phyloP scores from a whole-genome alignment of 192 early-diverging fungal species.

The Spinellus fusiger region DNA sequence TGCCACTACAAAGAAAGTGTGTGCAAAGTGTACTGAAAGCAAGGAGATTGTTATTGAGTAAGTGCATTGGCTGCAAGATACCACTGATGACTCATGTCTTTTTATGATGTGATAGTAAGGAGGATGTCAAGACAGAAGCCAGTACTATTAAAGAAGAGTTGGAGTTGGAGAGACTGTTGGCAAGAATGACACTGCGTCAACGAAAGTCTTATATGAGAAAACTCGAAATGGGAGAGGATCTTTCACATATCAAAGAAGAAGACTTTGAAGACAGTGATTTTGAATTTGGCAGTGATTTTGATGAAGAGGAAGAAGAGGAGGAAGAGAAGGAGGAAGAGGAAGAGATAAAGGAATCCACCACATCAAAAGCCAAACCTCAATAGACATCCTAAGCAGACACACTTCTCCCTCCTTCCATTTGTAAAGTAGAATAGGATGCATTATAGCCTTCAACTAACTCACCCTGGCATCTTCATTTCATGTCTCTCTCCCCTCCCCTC shows the following conservation, averaged over 20 bases:
- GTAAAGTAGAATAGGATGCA: no score
- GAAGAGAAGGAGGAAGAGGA: slow-evolving; percentile 35
- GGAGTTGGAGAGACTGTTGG: slow-evolving; percentile 64
- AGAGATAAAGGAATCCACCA: neutral
- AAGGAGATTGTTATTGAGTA: slow-evolving; percentile 54
- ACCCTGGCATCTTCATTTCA: neutral
- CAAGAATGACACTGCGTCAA: slow-evolving; percentile 73
- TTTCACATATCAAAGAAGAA: slow-evolving; percentile 36
- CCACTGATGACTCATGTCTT: slow-evolving; percentile 2
- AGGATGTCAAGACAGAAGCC: slow-evolving; percentile 56
- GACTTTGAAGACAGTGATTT: slow-evolving; percentile 40
- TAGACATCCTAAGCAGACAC: neutral
- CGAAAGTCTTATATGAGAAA: slow-evolving; percentile 76
- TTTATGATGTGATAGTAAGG: slow-evolving; percentile 14
- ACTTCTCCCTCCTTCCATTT: neutral
- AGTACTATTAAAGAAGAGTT: slow-evolving; percentile 65
- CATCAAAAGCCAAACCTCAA: neutral
- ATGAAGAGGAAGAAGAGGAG: slow-evolving; percentile 51
- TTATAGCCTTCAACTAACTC: neutral
- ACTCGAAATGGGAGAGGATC: slow-evolving; percentile 72
- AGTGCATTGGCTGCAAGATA: neutral
- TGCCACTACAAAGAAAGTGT: slow-evolving; percentile 72
- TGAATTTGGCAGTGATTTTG: slow-evolving; percentile 43
- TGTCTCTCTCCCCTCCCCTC: neutral
- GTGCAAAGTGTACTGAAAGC: slow-evolving; percentile 83